Conservation (phyloP, 164 flowering plant genomes). For the Taxillus chinensis region DNA sequence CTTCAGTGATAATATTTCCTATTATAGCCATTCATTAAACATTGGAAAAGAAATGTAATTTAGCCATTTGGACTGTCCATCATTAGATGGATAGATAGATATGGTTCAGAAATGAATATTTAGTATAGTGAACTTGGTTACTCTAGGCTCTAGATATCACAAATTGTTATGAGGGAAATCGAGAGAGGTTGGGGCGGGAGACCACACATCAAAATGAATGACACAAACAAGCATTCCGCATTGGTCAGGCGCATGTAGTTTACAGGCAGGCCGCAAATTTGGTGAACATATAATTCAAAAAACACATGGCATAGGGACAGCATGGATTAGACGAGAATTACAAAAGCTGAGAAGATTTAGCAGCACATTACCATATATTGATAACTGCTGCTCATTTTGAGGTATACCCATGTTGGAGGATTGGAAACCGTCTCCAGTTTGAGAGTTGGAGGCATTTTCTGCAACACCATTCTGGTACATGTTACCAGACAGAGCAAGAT, state of each 20-base stretch:
- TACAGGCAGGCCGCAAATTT: too few species aligned
- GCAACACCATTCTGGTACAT: background rate
- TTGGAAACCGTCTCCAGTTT: background rate
- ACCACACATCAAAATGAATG: too few species aligned
- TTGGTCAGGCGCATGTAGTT: too few species aligned
- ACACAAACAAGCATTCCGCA: too few species aligned
- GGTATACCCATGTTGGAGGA: background rate
- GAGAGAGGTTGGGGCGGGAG: too few species aligned
- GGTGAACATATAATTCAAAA: too few species aligned
- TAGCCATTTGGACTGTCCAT: too few species aligned
- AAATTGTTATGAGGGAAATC: too few species aligned
- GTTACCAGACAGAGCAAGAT: background rate
- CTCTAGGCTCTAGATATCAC: background rate
- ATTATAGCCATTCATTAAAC: background rate
- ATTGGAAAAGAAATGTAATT: background rate
- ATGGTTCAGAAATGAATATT: too few species aligned
- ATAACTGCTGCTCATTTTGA: background rate
- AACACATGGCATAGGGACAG: too few species aligned
- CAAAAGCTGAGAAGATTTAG: background rate
- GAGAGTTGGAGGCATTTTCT: background rate
- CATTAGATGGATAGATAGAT: too few species aligned
- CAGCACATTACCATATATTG: background rate
- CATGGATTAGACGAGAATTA: too few species aligned
- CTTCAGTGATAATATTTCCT: background rate
- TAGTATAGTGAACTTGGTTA: background rate